phyloP scores from a whole-genome alignment of 2,329 filamentous ascomycete species.

The Neonectria ditissima region DNA sequence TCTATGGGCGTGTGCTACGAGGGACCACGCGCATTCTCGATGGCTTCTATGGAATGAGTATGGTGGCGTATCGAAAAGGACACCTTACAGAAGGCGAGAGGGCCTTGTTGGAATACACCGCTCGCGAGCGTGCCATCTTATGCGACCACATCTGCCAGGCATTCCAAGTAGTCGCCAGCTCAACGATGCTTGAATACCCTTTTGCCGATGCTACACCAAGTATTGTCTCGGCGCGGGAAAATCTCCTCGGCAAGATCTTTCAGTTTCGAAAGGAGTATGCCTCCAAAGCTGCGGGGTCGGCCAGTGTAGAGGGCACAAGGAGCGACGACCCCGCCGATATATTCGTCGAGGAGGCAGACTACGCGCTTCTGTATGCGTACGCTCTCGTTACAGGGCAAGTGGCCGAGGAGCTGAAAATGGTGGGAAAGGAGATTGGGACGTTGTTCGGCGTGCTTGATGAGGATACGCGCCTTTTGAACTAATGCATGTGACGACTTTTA shows the following conservation, averaged over 20 bases:
- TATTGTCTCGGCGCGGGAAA: constrained; percentile 83
- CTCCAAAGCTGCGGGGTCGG: constrained; percentile 43
- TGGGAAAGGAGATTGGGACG: constrained; percentile 61
- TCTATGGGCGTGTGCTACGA: constrained; percentile 79
- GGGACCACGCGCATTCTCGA: constrained; percentile 88
- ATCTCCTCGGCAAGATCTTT: constrained; percentile 87
- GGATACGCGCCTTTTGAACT: constrained; percentile 34
- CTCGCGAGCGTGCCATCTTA: constrained; percentile 80
- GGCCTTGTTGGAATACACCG: constrained; percentile 81
- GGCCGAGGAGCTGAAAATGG: constrained; percentile 70
- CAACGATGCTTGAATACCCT: constrained; percentile 93
- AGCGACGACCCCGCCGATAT: constrained; percentile 30
- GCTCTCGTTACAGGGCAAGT: constrained; percentile 76
- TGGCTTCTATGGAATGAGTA: constrained; percentile 95
- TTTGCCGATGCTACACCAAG: constrained; percentile 88
- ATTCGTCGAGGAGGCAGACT: constrained; percentile 79
- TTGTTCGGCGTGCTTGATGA: constrained; percentile 40
- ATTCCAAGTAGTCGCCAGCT: constrained; percentile 85
- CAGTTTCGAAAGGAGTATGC: constrained; percentile 79
- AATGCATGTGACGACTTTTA: background rate
- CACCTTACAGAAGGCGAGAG: constrained; percentile 83
- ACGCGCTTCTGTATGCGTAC: constrained; percentile 93
- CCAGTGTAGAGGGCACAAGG: constrained; percentile 28
- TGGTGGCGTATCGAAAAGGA: constrained; percentile 85
- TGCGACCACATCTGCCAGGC: constrained; percentile 93